Evolutionary conservation across 768 basidiomycete genomes (phyloP).

Genomic region (Porphyrellus cyaneotinctus): DNA sequence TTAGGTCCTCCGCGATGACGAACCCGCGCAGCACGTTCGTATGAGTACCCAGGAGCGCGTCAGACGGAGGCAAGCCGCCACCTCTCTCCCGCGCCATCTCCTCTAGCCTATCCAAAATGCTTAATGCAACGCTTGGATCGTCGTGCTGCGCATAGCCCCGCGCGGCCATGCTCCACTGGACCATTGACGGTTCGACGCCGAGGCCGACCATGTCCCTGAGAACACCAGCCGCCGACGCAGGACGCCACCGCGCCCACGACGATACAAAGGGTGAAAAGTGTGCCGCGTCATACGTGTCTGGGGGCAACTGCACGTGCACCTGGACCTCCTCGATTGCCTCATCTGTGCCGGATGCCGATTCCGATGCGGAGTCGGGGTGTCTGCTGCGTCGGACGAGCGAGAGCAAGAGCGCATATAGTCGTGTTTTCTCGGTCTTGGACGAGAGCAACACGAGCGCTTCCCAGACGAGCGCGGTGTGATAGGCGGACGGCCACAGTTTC

Average conservation of each 20-base stretch:
- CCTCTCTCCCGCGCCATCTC: background rate
- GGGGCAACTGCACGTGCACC: constrained; percentile 17
- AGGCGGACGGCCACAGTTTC: constrained; percentile 31
- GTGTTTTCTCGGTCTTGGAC: constrained; percentile 22
- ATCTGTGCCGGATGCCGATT: background rate
- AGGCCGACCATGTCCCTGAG: constrained; percentile 50
- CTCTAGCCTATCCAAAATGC: constrained; percentile 44
- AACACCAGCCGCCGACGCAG: constrained; percentile 35
- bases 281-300: constrained; percentile 30
- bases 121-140: constrained; percentile 33
- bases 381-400: constrained; percentile 12
- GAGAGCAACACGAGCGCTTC: constrained; percentile 27
- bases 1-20: constrained; percentile 26
- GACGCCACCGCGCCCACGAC: constrained; percentile 31
- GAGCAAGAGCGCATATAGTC: constrained; percentile 46
- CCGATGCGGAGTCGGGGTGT: background rate
- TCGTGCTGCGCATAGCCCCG: constrained; percentile 42
- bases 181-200: constrained; percentile 41
- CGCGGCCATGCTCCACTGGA: constrained; percentile 50
- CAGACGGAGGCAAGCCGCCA: background rate
- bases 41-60: constrained; percentile 32
- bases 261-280: constrained; percentile 56
- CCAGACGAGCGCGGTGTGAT: constrained; percentile 37
- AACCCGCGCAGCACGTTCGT: constrained; percentile 39
- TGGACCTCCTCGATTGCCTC: background rate